A percentile compares a stretch with the other conserved stretches of the same genome.
Conservation (phyloP, 208 protist genomes). For the Acanthamoeba rhysodes region DNA sequence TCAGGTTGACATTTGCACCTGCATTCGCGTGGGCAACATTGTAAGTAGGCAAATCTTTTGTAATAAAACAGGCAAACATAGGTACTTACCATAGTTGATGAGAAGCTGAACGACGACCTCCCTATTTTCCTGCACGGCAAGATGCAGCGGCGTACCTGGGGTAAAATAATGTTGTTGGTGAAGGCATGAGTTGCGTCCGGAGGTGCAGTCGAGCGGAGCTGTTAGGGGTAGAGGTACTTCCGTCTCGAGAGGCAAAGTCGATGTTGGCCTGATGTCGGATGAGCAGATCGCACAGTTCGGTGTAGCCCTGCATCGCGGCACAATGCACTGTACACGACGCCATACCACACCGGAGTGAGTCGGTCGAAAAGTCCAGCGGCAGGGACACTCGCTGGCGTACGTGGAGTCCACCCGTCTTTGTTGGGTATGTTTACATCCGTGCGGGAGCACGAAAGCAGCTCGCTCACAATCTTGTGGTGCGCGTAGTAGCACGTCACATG, state of each 20-base stretch:
- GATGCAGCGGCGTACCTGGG: not conserved
- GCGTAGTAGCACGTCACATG: slow-evolving; percentile 50
- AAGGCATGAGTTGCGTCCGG: no score
- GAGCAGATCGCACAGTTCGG: not conserved
- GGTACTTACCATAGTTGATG: not conserved
- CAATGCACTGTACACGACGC: not conserved
- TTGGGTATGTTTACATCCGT: slow-evolving; percentile 42
- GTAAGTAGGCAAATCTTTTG: no score
- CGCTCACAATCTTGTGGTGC: slow-evolving; percentile 41
- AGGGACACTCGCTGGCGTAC: not conserved
- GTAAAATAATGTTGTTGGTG: not conserved
- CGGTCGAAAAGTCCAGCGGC: no score
- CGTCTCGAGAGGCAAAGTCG: slow-evolving; percentile 28
- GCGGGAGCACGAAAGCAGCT: not conserved
- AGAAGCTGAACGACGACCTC: not conserved
- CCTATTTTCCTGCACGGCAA: slow-evolving; percentile 9
- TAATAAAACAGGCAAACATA: no score
- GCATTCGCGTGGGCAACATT: not conserved
- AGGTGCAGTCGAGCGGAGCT: not conserved
- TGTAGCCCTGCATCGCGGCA: slow-evolving; percentile 11
- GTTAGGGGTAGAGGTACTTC: not conserved
- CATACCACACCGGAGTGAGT: not conserved
- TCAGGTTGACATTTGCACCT: not conserved
- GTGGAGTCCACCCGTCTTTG: slow-evolving; percentile 44
- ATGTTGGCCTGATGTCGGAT: slow-evolving; percentile 30